Evolutionary conservation across 2,329 filamentous ascomycete species (phyloP), one percentile per base, ranked within the genome.

Genomic region (Apiospora saccharicola): DNA sequence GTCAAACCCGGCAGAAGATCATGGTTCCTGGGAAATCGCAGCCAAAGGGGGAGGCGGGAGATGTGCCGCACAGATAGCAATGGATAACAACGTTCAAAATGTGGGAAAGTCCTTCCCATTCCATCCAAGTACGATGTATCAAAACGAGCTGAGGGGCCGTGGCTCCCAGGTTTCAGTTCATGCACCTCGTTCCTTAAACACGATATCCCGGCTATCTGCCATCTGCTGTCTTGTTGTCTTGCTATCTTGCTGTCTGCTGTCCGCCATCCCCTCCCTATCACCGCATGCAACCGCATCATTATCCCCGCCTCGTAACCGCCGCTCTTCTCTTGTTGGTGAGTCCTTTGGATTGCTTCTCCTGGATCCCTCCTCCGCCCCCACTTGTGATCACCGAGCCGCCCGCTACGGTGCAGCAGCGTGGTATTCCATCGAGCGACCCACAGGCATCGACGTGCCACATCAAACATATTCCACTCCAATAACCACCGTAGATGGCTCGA

Each of bases 11-110:
- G 57, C 10, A 64, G 57, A 41, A 64, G 57, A 64, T 64, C 57
- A 64, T 64, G 57, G 57, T 64, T 64, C 57, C 57, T 64, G 19
- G 57, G 53, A 61, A 57, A 61, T 61, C 53, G 53, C 53, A 64
- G 46, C 7, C 19, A 49, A 49, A 34, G 57, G 57, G 53, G 57
- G 57, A 64, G 30, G 19, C 57, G 57, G 57, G 57, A 64, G 34
- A 41, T 64, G 34, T 34, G 34, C 57, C 57, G 57, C 22, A 64
- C 57, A 41, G 14, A 61, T n/a, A 41, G 26, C 34, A 10, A 41
- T 34, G 30, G 30, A 13, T 19, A 37, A 61, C 8, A 37, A 34
- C 53, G 16, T 37, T 37, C 53, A 41, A 41, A 64, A 41, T n/a
- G 57, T 64, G 57, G 57, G 57, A 34, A 41, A 64, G 19, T 37